Conservation (phyloP, 257 asterid species). For the Galeopsis tetrahit region DNA sequence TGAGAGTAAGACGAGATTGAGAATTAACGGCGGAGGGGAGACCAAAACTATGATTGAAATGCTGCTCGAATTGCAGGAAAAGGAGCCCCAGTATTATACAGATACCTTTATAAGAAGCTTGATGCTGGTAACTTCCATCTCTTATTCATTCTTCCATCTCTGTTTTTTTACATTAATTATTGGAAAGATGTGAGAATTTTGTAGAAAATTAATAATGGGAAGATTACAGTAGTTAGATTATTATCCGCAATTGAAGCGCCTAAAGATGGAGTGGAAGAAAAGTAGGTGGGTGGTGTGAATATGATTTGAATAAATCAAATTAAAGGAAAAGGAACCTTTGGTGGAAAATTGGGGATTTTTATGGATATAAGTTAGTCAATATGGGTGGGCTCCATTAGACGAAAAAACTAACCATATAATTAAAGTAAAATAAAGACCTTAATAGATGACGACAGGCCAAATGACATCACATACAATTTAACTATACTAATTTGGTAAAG, state of each 20-base stretch:
- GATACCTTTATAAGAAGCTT: conserved; percentile 48
- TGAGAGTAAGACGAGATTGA: conserved; percentile 38
- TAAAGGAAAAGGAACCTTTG: too few species aligned
- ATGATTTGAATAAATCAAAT: neutral
- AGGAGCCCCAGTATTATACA: conserved; percentile 55
- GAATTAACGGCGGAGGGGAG: conserved; percentile 29
- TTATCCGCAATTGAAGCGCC: too few species aligned
- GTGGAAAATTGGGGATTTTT: neutral
- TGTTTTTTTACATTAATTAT: too few species aligned
- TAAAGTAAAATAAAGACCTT: too few species aligned
- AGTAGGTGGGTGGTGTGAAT: neutral
- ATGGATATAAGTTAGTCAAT: neutral
- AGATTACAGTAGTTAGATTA: too few species aligned
- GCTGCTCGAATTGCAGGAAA: conserved; percentile 49
- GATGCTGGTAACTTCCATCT: conserved; percentile 42
- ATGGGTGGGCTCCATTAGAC: neutral
- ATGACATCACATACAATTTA: too few species aligned
- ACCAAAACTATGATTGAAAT: conserved; percentile 53
- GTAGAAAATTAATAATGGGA: too few species aligned
- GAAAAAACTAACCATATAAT: too few species aligned
- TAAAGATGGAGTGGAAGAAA: neutral
- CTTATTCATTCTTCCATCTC: too few species aligned
- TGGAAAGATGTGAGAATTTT: too few species aligned
- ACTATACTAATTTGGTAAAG: too few species aligned
- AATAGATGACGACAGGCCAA: too few species aligned